Conservation (phyloP, 169 alveolate genomes). For the Cryptosporidium bovis region DNA sequence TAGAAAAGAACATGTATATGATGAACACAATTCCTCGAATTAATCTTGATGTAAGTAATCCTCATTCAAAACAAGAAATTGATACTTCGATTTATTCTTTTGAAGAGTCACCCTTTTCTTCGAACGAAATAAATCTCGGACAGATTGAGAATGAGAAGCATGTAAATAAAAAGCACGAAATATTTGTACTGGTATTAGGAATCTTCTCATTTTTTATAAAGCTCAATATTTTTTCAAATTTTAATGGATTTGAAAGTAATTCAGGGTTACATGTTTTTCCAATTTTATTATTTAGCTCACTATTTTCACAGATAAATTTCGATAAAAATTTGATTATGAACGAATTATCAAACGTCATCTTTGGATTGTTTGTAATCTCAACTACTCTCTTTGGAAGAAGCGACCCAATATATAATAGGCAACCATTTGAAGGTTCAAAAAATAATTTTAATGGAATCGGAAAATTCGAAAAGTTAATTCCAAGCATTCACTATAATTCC, state of each 20-base stretch:
- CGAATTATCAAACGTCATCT: not conserved
- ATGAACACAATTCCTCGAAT: not conserved
- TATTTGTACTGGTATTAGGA: slow-evolving; percentile 10
- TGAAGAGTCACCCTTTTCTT: too few relatives aligned
- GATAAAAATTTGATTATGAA: not conserved
- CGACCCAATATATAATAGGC: too few relatives aligned
- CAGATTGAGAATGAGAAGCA: not conserved
- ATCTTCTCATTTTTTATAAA: slow-evolving; percentile 12
- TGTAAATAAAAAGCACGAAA: not conserved
- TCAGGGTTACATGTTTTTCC: not conserved
- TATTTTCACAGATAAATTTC: not conserved
- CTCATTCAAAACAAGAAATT: slow-evolving; percentile 3
- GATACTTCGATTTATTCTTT: too few relatives aligned
- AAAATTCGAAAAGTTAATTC: too few relatives aligned
- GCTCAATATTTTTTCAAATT: not conserved
- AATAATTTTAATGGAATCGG: too few relatives aligned
- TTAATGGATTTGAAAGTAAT: not conserved
- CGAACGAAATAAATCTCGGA: too few relatives aligned
- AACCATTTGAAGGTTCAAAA: too few relatives aligned
- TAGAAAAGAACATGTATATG: not conserved
- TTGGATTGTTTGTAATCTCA: slow-evolving; percentile 22
- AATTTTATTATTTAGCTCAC: not conserved
- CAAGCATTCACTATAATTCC: not conserved
- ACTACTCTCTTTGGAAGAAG: not conserved
- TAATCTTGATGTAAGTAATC: too few relatives aligned